Evolutionary conservation across 2,329 filamentous ascomycete species (phyloP), one percentile per base, ranked within the genome.

Genomic region (Xylariomycetidae sp.): DNA sequence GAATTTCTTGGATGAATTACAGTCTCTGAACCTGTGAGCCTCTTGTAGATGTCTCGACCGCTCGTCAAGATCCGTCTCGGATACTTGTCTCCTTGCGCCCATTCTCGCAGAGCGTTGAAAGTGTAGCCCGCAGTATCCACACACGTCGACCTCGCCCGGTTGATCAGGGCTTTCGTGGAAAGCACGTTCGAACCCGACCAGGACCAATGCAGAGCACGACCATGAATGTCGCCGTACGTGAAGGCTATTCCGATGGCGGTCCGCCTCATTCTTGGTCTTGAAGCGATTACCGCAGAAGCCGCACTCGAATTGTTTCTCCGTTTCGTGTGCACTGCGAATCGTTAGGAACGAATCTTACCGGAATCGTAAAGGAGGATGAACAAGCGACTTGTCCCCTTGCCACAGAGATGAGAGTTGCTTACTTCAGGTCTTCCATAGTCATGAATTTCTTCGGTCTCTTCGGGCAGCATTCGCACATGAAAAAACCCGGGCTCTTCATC

Each of bases 381-480:
- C n/a, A n/a, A n/a, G n/a, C n/a, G 14, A 4, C 44, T 52, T 36
- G 47, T 8, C 17, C 22, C 23, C 16, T 14, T 19, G 14, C 14
- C 13, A 6, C 17, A 19, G 13, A 33, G 32, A 4, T 25, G 4
- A 16, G 5, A 39, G 42, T 27, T 4, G 13, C 37, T 27, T 34
- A 42, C 43, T 33, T 44, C 29, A 44, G 25, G 16, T 42, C 41
- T 31, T 46, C 43, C 29, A 34, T 26, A 4, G 33, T 44, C 10
- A 37, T 33, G 15, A 44, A 46, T 16, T 23, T 38, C 35, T 40
- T 46, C 1, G 41, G 43, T 20, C 40, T 46, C 36, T 44, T 44
- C n/a, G 43, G 43, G n/a, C 43, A 46, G 27, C 43, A 46, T 25
- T 46, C 38, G 25, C 43, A 46, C n/a, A n/a, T n/a, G n/a, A n/a